A percentile compares a stretch with the other conserved stretches of the same genome.
Conservation (phyloP, 2,329 filamentous ascomycete species). For the Penicillium vulpinum region DNA sequence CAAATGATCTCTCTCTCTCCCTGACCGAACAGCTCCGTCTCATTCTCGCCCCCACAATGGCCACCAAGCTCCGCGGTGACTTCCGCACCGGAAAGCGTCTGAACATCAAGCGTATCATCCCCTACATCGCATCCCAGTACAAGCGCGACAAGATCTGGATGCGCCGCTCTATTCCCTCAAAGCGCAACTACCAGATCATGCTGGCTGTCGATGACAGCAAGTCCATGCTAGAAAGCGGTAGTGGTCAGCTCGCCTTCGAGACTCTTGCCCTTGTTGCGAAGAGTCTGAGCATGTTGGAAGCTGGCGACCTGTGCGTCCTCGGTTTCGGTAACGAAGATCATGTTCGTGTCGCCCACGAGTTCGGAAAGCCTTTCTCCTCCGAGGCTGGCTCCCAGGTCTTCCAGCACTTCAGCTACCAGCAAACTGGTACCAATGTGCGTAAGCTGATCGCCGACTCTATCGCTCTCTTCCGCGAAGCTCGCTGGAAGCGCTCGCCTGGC, state of each 20-base stretch:
- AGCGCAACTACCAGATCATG: conserved; percentile 95
- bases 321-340: conserved; percentile 74
- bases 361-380: conserved; percentile 76
- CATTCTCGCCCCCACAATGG: conserved; percentile 89
- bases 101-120: conserved; percentile 99
- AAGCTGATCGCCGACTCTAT: conserved; percentile 76
- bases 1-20: conserved; percentile 80
- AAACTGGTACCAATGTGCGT: conserved; percentile 81
- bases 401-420: conserved; percentile 79
- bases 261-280: conserved; percentile 89
- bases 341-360: conserved; percentile 81
- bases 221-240: conserved; percentile 82
- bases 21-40: conserved; percentile 93
- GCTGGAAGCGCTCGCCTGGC: conserved; percentile 57
- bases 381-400: conserved; percentile 83
- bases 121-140: conserved; percentile 96
- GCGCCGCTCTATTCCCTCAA: conserved; percentile 85
- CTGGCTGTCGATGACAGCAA: conserved; percentile 95
- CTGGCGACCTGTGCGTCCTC: conserved; percentile 86
- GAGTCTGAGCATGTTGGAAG: conserved; percentile 87
- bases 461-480: conserved; percentile 75
- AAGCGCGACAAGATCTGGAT: conserved; percentile 99
- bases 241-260: conserved; percentile 81
- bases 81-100: conserved; percentile 97
- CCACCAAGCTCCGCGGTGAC: conserved; percentile 92